Base-by-base conservation (phyloP, 345 rosid genomes). In the Balakata baccata region DNA sequence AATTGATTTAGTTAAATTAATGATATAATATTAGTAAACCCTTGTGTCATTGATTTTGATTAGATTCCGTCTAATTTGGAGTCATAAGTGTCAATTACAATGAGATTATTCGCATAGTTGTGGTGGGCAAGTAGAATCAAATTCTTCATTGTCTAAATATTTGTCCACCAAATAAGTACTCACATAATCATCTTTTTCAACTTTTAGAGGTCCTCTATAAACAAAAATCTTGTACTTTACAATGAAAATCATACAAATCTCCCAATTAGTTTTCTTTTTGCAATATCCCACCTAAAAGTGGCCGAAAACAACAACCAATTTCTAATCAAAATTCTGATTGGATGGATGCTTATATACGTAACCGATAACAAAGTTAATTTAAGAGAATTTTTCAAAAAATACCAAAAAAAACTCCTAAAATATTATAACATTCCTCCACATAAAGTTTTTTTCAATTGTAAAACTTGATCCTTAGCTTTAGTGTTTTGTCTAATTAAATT, bases 81-180 rank as follows among this genome's bases (percentile, higher is more conserved):
- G 46, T 64, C n/a, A 6, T 29, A 10, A 16, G 20, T 58, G n/a
- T 20, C 66, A 51, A 20, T 53, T 54, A 13, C 20, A n/a, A 70
- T 64, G 23, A 20, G 67, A 1, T 47, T 75, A 50, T 64, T 65
- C 70, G 22, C 68, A 38, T 43, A 25, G 34, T 70, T 71, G 75
- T 50, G 73, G 84, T 74, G 52, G 82, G 74, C 38, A 80, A 51
- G 16, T 29, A 25, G 85, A 80, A 80, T 79, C 84, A 43, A 53
- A 71, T 78, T 79, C 85, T 78, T 77, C 71, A 65, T 45, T 60
- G 60, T 64, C 73, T 17, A 7, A 78, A 71, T 68, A 51, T 52
- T 66, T 81, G 51, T 46, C 39, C 23, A 25, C 20, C 29, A 53
- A 25, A 41, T 64, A 38, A 70, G 68, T 43, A 11, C n/a, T 9